phyloP scores from a whole-genome alignment of 2,329 filamentous ascomycete species.

The Monosporascus sp. region DNA sequence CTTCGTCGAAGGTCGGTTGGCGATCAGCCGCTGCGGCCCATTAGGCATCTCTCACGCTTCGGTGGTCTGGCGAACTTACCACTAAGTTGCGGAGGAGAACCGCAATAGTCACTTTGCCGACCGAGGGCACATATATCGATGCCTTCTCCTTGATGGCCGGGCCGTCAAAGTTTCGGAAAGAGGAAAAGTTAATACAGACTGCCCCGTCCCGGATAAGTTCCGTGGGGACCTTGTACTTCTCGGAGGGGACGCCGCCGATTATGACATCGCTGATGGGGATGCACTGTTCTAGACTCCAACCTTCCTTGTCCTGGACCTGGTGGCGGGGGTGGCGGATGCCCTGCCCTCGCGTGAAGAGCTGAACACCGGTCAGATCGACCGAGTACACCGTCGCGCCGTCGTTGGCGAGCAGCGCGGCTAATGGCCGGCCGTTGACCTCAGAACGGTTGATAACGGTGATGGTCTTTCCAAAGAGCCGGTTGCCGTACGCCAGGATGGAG shows the following conservation, averaged over 20 bases:
- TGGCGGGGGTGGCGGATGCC: constrained; percentile 83
- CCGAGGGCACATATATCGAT: constrained; percentile 92
- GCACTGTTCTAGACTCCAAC: constrained; percentile 73
- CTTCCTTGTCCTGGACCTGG: constrained; percentile 77
- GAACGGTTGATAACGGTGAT: constrained; percentile 95
- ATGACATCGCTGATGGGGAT: constrained; percentile 88
- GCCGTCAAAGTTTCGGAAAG: constrained; percentile 83
- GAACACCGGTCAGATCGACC: constrained; percentile 85
- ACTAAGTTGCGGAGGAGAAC: constrained; percentile 84
- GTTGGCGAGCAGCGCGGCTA: constrained; percentile 90
- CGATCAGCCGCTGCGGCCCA: constrained; percentile 41
- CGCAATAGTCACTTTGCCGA: constrained; percentile 96
- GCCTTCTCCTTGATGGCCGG: constrained; percentile 90
- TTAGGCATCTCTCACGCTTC: constrained; percentile 16
- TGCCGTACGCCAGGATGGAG: constrained; percentile 84
- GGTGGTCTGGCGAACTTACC: constrained; percentile 45
- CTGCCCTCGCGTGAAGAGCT: constrained; percentile 84
- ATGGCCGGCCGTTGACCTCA: constrained; percentile 88
- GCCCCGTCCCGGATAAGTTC: constrained; percentile 80
- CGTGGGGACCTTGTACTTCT: constrained; percentile 84
- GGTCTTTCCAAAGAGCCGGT: constrained; percentile 86
- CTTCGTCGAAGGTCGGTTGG: constrained; percentile 38
- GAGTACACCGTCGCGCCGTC: constrained; percentile 95
- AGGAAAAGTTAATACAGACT: constrained; percentile 98
- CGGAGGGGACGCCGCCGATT: constrained; percentile 84